Conservation (phyloP, 345 rosid genomes). For the Rhodomyrtus tomentosa region DNA sequence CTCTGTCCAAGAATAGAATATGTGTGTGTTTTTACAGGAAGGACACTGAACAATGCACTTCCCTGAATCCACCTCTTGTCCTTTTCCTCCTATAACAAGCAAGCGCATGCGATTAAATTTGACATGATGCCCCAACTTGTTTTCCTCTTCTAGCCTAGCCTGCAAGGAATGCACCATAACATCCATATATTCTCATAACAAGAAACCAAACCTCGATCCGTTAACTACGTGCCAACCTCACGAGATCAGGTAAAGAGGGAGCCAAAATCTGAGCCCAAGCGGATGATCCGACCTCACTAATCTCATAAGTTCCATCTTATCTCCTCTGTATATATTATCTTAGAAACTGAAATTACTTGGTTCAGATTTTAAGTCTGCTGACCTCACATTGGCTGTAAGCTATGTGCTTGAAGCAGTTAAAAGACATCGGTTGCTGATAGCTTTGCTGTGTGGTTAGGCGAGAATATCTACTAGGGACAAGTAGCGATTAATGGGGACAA, state of each 20-base stretch:
- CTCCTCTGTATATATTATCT: not conserved
- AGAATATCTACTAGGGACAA: not conserved
- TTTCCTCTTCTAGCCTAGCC: not conserved
- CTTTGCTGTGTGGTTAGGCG: not conserved
- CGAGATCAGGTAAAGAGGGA: not conserved
- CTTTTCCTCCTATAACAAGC: constrained; percentile 3
- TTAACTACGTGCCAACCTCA: not conserved
- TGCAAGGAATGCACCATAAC: not conserved
- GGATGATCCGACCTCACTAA: not conserved
- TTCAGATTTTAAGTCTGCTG: not conserved
- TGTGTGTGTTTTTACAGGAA: not conserved
- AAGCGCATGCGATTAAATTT: not conserved
- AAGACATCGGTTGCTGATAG: not conserved
- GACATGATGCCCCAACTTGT: not conserved
- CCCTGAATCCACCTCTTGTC: constrained; percentile 21
- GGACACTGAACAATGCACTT: constrained; percentile 7
- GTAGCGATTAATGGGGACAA: not conserved
- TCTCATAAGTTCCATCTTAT: not conserved
- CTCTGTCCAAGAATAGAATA: constrained; percentile 9
- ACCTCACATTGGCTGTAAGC: not conserved
- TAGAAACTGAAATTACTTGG: not conserved
- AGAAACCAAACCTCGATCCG: not conserved
- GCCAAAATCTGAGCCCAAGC: not conserved
- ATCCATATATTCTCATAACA: not conserved
- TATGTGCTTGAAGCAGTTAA: not conserved